phyloP scores from a whole-genome alignment of 306 rosid species.

The Casuarina glauca region DNA sequence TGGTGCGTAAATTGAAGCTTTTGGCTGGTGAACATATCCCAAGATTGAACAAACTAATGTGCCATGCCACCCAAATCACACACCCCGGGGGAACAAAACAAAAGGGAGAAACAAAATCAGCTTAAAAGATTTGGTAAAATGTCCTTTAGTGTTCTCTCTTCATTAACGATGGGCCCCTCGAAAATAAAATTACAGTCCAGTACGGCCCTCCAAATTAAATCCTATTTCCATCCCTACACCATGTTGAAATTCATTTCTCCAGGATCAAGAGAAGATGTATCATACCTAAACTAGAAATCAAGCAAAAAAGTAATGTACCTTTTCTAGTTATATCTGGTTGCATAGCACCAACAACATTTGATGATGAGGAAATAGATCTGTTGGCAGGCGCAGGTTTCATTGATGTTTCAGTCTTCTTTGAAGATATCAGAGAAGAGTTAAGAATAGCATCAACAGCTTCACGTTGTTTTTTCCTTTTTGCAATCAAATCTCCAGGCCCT shows the following conservation, averaged over 20 bases:
- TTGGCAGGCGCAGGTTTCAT: constrained; percentile 44
- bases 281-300: constrained; percentile 31
- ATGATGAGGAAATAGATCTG: constrained; percentile 47
- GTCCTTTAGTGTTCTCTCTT: too few species aligned
- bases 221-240: too few species aligned
- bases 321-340: constrained; percentile 63
- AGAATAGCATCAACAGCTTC: constrained; percentile 93
- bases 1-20: background rate
- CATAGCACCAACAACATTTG: constrained; percentile 39
- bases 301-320: constrained; percentile 35
- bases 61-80: background rate
- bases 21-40: constrained; percentile 3
- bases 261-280: background rate
- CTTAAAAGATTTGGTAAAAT: too few species aligned
- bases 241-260: background rate
- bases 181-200: too few species aligned
- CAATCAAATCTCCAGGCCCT: constrained; percentile 46
- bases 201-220: too few species aligned
- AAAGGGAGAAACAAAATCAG: too few species aligned
- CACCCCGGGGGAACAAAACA: too few species aligned
- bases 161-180: too few species aligned
- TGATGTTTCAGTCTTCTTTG: constrained; percentile 59
- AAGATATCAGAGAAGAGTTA: constrained; percentile 70
- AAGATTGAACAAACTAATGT: background rate
- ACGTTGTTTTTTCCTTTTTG: constrained; percentile 89